Conservation (phyloP, 169 alveolate species). For the Eimeria praecox region DNA sequence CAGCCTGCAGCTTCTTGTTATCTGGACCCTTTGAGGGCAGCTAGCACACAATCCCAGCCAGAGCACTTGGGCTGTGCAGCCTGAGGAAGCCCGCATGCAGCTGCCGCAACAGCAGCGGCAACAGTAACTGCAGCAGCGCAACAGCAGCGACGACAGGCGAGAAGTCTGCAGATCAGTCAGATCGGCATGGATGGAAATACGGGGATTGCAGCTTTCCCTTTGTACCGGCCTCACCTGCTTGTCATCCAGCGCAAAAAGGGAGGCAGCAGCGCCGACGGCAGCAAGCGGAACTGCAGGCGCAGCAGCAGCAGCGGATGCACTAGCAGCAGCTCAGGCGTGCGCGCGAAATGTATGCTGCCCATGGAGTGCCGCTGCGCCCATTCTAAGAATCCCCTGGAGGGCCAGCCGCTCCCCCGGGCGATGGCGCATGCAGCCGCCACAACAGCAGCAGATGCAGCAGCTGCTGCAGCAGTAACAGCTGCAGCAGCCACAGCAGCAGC, state of each 20-base stretch:
- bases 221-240: conserved; percentile 27
- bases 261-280: background rate
- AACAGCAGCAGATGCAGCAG: no score
- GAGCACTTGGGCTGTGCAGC: background rate
- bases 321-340: background rate
- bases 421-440: background rate
- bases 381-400: background rate
- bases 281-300: background rate
- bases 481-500: background rate
- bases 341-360: background rate
- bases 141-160: background rate
- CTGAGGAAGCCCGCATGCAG: background rate
- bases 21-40: background rate
- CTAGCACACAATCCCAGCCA: background rate
- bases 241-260: background rate
- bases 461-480: background rate
- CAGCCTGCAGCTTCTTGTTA: background rate
- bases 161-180: background rate
- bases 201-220: background rate
- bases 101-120: background rate
- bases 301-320: conserved; percentile 3
- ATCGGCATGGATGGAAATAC: background rate
- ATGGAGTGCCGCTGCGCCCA: background rate
- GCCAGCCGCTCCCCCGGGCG: background rate
- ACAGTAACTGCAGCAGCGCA: background rate